Conservation (phyloP, 331 rosid species). For the Pyrus hybrid region DNA sequence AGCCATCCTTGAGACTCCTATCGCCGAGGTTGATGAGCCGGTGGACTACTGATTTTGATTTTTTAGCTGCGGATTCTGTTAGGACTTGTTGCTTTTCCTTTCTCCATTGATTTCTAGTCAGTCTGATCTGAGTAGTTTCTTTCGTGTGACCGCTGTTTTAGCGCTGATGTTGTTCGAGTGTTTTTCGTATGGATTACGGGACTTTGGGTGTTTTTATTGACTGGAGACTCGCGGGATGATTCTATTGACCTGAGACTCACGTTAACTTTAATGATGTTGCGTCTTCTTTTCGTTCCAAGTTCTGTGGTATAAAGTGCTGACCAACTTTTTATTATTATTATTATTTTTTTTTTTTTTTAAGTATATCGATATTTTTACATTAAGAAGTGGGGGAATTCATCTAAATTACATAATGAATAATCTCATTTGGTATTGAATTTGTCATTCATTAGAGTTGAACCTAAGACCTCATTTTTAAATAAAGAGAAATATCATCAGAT, state of each 20-base stretch:
- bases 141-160: neutral
- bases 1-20: slow-evolving; percentile 77
- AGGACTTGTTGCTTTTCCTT: slow-evolving; percentile 15
- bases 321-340: no score
- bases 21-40: slow-evolving; percentile 69
- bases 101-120: neutral
- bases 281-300: neutral
- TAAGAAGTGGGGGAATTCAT: no score
- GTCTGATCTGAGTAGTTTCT: neutral
- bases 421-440: no score
- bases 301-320: neutral
- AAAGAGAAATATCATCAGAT: no score
- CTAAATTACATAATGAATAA: no score
- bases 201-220: neutral
- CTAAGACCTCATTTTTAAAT: fast-evolving
- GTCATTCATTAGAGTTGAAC: no score
- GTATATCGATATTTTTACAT: no score
- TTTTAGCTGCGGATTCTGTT: neutral
- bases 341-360: no score
- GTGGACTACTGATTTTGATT: slow-evolving; percentile 35
- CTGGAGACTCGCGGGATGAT: neutral
- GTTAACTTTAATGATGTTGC: neutral
- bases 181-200: neutral
- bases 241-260: neutral
- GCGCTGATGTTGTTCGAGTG: neutral